phyloP scores from a whole-genome alignment of 176 grass and related monocot species.

The Aegilops sharonensis region DNA sequence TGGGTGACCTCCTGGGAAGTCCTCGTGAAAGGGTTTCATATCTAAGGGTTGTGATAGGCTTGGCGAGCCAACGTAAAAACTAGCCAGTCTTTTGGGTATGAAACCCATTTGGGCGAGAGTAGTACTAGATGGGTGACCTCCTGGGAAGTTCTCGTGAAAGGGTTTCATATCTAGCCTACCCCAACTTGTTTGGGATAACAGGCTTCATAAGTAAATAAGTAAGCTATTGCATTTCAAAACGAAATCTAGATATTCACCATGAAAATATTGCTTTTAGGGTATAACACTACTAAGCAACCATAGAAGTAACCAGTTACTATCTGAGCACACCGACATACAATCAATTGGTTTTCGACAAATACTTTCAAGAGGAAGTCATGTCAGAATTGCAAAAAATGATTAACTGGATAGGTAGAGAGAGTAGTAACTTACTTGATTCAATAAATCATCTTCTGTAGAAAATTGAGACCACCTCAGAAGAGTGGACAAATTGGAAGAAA shows the following conservation, averaged over 20 bases:
- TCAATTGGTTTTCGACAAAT: not conserved
- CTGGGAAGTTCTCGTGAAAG: too few relatives aligned
- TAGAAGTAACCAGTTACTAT: slow-evolving; percentile 21
- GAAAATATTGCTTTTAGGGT: not conserved
- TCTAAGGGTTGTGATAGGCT: too few relatives aligned
- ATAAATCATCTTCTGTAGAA: slow-evolving; percentile 57
- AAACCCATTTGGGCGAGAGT: too few relatives aligned
- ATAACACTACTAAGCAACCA: not conserved
- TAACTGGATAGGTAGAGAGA: not conserved
- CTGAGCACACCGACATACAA: not conserved
- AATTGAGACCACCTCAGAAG: slow-evolving; percentile 72
- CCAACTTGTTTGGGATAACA: too few relatives aligned
- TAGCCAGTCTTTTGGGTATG: too few relatives aligned
- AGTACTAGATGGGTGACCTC: too few relatives aligned
- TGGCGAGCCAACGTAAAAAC: too few relatives aligned
- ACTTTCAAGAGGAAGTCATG: not conserved
- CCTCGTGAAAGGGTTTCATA: too few relatives aligned
- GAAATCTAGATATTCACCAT: not conserved
- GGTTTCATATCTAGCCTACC: too few relatives aligned
- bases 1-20: too few relatives aligned
- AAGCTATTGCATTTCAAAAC: not conserved
- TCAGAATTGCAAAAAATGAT: not conserved
- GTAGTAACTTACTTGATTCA: slow-evolving; percentile 50
- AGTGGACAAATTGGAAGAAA: slow-evolving; percentile 63
- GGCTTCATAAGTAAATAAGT: too few relatives aligned